Base-by-base conservation (phyloP, 1,139 yeast genomes). In the Yamadazyma aaseri region DNA sequence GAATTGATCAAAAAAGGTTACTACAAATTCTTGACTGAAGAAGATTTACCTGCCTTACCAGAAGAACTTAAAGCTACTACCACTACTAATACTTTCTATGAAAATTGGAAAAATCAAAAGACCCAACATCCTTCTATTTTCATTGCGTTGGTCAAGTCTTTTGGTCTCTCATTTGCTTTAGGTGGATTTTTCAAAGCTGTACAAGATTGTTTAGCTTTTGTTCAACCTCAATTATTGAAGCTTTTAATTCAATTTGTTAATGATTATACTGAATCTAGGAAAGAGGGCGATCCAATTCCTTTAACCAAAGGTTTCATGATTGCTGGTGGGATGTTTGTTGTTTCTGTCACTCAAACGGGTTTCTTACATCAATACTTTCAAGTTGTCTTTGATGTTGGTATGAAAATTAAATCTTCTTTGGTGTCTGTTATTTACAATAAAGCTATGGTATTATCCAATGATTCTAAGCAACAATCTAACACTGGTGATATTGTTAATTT, bases 401-500 rank as follows among this genome's bases (percentile, higher is more conserved):
- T 92, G 90, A 79, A 85, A 49, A 76, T 90, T 41, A 86, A 84
- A 56, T 77, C 96, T 17, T 75, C 95, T 1, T 68, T 92, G 49
- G 86, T 86, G 2, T 73, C 95, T 2, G 72, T 86, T 13, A 78
- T 92, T 39, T 94, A 89, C 60, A 72, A 81, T 47, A 92, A 92
- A 58, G 71, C 97, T 0, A 65, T 94, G 43, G 77, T 76, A 6
- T 71, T 94, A 40, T 86, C 96, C 3, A 85, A 81, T 49, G 97
- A 92, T 53, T 84, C 95, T 6, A 81, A 86, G 36, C 83, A 79
- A 36, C 71, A 76, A 35, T 80, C 87, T 33, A 77, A 87, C 17
- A 87, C 96, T n/a, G 98, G 98, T 56, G 98, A 94, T 56, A 87
- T 94, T 51, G 98, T 92, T 35, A 92, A 94, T 53, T 71, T 92